A percentile compares a stretch with the other conserved stretches of the same genome.
phyloP scores from a whole-genome alignment of 1,284 basidiomycete genomes.

The Gymnopus androsaceus region DNA sequence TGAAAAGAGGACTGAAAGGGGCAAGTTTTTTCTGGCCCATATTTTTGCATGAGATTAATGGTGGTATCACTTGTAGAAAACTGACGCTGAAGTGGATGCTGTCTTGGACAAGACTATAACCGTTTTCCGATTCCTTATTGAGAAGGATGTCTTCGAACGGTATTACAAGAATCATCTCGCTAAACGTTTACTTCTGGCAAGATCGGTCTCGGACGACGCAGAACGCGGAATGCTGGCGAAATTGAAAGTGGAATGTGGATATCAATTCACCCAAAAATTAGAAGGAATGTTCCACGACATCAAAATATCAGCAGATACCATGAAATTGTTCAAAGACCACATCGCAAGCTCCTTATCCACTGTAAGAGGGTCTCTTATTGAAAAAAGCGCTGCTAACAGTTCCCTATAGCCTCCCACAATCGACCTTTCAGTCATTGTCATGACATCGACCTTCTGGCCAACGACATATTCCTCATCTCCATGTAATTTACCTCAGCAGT shows the following conservation, averaged over 20 bases:
- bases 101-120: constrained; percentile 95
- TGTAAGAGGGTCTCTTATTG: constrained; percentile 37
- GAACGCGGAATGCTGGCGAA: constrained; percentile 98
- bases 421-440: constrained; percentile 84
- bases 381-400: constrained; percentile 13
- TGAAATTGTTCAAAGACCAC: constrained; percentile 71
- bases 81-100: constrained; percentile 87
- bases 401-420: constrained; percentile 57
- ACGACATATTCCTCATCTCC: constrained; percentile 63
- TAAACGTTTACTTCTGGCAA: constrained; percentile 83
- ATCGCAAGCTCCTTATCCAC: constrained; percentile 50
- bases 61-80: constrained; percentile 65
- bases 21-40: constrained; percentile 48
- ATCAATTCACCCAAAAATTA: constrained; percentile 96
- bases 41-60: background rate
- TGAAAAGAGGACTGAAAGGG: constrained; percentile 94
- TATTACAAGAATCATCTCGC: constrained; percentile 98
- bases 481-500: constrained; percentile 68
- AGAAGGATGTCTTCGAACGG: constrained; percentile 97
- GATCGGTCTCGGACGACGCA: constrained; percentile 95
- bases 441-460: constrained; percentile 95
- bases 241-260: constrained; percentile 95
- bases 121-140: constrained; percentile 91
- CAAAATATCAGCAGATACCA: constrained; percentile 85
- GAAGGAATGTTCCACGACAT: constrained; percentile 99